Percentiles rank a stretch among this genome's conserved stretches.
These are phyloP conservation scores for Tagetes erecta DNA, from an alignment of 129 eudicot genomes.

Conservation along the genomic window DNA sequence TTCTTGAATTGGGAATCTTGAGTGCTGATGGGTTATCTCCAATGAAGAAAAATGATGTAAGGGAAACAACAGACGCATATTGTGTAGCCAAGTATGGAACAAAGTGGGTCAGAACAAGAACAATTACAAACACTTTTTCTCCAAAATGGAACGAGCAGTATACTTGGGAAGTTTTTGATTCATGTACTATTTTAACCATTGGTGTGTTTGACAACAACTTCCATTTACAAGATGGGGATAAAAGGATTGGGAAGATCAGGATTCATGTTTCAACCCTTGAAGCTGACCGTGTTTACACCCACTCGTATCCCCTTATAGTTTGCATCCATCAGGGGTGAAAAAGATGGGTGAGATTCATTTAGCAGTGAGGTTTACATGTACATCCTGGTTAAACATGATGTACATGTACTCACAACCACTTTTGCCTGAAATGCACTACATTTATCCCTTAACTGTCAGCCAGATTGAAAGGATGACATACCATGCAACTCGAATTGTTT, in stretches of 20 bases:
- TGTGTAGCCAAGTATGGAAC: conserved; percentile 56
- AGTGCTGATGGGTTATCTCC: conserved; percentile 45
- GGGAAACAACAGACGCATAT: conserved; percentile 50
- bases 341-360: conserved; percentile 48
- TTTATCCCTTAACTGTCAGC: conserved; percentile 37
- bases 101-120: conserved; percentile 50
- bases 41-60: conserved; percentile 40
- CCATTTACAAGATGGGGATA: conserved; percentile 35
- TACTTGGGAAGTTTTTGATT: conserved; percentile 54
- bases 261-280: conserved; percentile 47
- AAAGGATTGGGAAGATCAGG: conserved; percentile 45
- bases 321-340: conserved; percentile 46
- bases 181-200: conserved; percentile 45
- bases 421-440: conserved; percentile 47
- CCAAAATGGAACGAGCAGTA: conserved; percentile 51
- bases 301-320: conserved; percentile 45
- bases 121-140: conserved; percentile 39
- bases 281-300: conserved; percentile 42
- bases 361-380: conserved; percentile 46
- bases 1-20: conserved; percentile 48
- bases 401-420: conserved; percentile 43
- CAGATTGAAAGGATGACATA: conserved; percentile 39
- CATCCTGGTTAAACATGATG: conserved; percentile 42
- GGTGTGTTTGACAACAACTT: conserved; percentile 53
- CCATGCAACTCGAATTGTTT: conserved; percentile 40